Percentiles rank a stretch among this genome's conserved stretches.
Conservation (phyloP, 768 basidiomycete species). For the Hericium alpestre region DNA sequence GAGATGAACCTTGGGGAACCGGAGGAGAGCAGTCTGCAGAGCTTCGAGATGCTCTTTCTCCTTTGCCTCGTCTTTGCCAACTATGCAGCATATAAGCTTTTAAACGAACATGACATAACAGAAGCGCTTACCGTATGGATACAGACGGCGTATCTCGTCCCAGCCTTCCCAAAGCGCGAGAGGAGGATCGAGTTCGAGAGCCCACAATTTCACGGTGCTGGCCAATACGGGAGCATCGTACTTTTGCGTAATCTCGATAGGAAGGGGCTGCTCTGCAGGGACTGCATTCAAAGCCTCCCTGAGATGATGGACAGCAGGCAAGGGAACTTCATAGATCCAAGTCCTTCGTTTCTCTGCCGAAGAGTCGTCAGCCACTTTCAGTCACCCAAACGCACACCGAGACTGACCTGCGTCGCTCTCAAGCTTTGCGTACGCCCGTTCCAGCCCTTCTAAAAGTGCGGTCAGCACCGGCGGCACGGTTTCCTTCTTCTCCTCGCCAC, state of each 20-base stretch:
- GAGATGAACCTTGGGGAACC: slow-evolving; percentile 69
- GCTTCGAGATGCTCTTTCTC: slow-evolving; percentile 50
- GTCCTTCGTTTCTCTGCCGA: slow-evolving; percentile 70
- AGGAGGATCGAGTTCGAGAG: slow-evolving; percentile 86
- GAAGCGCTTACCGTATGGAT: slow-evolving; percentile 45
- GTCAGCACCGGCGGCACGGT: slow-evolving; percentile 64
- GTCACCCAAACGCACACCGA: background rate
- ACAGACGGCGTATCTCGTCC: slow-evolving; percentile 84
- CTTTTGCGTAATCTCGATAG: slow-evolving; percentile 48
- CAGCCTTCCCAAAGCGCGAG: slow-evolving; percentile 79
- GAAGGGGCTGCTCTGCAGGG: slow-evolving; percentile 39
- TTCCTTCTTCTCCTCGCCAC: slow-evolving; percentile 48
- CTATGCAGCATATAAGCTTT: slow-evolving; percentile 28
- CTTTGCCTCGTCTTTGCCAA: slow-evolving; percentile 41
- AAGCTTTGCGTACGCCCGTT: slow-evolving; percentile 49
- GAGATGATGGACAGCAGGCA: slow-evolving; percentile 73
- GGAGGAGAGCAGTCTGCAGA: slow-evolving; percentile 51
- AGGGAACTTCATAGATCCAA: slow-evolving; percentile 93
- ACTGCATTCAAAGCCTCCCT: slow-evolving; percentile 74
- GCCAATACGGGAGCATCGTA: slow-evolving; percentile 86
- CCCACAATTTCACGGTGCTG: slow-evolving; percentile 77
- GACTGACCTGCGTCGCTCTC: slow-evolving; percentile 52
- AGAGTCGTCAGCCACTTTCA: slow-evolving; percentile 1
- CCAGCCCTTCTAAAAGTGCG: slow-evolving; percentile 53
- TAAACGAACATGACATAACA: background rate